A percentile compares a stretch with the other conserved stretches of the same genome.
Conservation (phyloP, 306 rosid genomes). For the Dalbergia cochinchinensis region DNA sequence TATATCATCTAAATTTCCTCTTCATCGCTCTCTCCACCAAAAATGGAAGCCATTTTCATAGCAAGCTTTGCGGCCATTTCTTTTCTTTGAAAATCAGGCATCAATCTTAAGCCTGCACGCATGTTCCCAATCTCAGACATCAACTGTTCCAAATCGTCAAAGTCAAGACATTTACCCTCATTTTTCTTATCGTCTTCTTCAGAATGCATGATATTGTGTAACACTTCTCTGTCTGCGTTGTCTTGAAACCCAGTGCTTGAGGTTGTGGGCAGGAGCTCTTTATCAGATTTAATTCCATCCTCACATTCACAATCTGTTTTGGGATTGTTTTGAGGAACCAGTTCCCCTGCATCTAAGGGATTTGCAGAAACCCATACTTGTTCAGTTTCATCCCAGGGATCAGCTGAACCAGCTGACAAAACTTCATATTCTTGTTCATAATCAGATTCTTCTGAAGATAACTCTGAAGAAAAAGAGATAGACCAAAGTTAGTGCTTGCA, state of each 20-base stretch:
- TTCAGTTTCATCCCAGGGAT: constrained; percentile 68
- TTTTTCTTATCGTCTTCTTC: constrained; percentile 34
- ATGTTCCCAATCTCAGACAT: constrained; percentile 79
- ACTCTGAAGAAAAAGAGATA: constrained; percentile 49
- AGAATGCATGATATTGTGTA: not conserved
- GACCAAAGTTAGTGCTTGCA: constrained; percentile 33
- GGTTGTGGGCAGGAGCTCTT: constrained; percentile 48
- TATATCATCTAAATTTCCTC: constrained; percentile 52
- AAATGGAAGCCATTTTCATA: constrained; percentile 77
- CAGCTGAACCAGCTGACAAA: constrained; percentile 69
- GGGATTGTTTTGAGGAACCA: constrained; percentile 31
- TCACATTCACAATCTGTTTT: constrained; percentile 36
- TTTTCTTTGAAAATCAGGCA: constrained; percentile 83
- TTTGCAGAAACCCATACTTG: constrained; percentile 58
- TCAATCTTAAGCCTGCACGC: constrained; percentile 72
- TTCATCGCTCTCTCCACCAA: constrained; percentile 65
- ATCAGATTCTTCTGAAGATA: constrained; percentile 78
- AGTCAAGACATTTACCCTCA: constrained; percentile 49
- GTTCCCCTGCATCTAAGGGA: constrained; percentile 46
- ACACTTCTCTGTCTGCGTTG: constrained; percentile 44
- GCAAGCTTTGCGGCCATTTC: constrained; percentile 85
- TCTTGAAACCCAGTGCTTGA: constrained; percentile 43
- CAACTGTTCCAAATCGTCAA: constrained; percentile 76
- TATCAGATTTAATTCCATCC: constrained; percentile 35
- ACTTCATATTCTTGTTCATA: constrained; percentile 71